A percentile compares a stretch with the other conserved stretches of the same genome.
phyloP scores from a whole-genome alignment of 345 rosid genomes.

The Aquilaria sinensis region DNA sequence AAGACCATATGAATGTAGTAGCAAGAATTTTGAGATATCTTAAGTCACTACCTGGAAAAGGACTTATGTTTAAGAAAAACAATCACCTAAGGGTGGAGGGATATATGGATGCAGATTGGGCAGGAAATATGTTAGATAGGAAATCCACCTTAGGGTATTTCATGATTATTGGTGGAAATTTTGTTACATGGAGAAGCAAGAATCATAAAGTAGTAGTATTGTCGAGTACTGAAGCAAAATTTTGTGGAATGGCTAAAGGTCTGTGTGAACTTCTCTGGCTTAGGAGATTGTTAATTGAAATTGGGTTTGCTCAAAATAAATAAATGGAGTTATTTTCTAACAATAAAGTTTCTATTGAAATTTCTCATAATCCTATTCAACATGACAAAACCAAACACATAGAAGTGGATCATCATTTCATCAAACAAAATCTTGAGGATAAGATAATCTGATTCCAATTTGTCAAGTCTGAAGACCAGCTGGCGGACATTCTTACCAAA shows the following conservation, averaged over 20 bases:
- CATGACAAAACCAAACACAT: background rate
- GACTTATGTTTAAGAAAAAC: background rate
- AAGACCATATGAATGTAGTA: background rate
- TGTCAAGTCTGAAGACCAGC: background rate
- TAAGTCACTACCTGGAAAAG: background rate
- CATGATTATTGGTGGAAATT: background rate
- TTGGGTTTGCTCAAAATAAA: background rate
- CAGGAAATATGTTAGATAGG: background rate
- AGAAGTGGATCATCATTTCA: background rate
- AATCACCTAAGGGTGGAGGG: background rate
- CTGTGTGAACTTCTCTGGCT: background rate
- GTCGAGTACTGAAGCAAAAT: background rate
- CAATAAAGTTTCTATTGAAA: slow-evolving; percentile 2
- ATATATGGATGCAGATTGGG: background rate
- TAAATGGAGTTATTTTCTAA: background rate
- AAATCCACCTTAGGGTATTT: background rate
- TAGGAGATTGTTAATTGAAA: background rate
- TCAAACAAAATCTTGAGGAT: background rate
- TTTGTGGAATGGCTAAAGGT: background rate
- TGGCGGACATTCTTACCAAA: background rate
- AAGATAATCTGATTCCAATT: background rate
- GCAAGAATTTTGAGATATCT: background rate
- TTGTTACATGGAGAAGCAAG: slow-evolving; percentile 1
- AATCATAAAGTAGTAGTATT: slow-evolving; percentile 4
- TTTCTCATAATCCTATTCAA: background rate